A percentile compares a stretch with the other conserved stretches of the same genome.
Evolutionary conservation across 108 stramenopile genomes (phyloP).

Genomic region (Aureococcus anophagefferens): DNA sequence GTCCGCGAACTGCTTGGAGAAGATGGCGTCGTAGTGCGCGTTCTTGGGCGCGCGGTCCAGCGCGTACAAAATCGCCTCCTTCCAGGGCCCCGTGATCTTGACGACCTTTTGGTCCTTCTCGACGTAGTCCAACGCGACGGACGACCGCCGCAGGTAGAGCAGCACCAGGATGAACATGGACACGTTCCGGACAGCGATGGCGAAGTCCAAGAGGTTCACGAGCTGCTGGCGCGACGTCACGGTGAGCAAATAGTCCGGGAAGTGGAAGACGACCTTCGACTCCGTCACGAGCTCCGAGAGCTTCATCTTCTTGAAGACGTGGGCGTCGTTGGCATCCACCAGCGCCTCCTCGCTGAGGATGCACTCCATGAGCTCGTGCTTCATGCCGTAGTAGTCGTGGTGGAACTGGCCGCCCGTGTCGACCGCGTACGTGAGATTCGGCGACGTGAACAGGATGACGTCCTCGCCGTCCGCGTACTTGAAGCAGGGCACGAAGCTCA

Average conservation of each 20-base stretch:
- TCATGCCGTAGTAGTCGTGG: slow-evolving; percentile 47
- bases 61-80: slow-evolving; percentile 38
- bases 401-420: slow-evolving; percentile 46
- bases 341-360: slow-evolving; percentile 31
- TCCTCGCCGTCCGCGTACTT: slow-evolving; percentile 45
- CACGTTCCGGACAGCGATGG: slow-evolving; percentile 38
- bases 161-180: slow-evolving; percentile 41
- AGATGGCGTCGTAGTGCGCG: slow-evolving; percentile 31
- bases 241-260: slow-evolving; percentile 40
- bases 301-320: slow-evolving; percentile 24
- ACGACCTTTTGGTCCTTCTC: slow-evolving; percentile 34
- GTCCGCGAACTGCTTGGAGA: slow-evolving; percentile 39
- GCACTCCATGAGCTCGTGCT: slow-evolving; percentile 42
- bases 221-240: slow-evolving; percentile 39
- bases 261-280: slow-evolving; percentile 42
- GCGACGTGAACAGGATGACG: slow-evolving; percentile 43
- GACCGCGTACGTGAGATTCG: slow-evolving; percentile 34
- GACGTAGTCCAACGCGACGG: slow-evolving; percentile 22
- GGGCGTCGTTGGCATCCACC: slow-evolving; percentile 43
- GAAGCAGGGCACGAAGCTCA: slow-evolving; percentile 48
- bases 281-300: slow-evolving; percentile 36
- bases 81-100: slow-evolving; percentile 33
- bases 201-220: slow-evolving; percentile 45
- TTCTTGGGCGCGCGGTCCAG: slow-evolving; percentile 14
- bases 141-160: slow-evolving; percentile 30